A percentile compares a stretch with the other conserved stretches of the same genome.
These are phyloP conservation scores for Camelina sativa DNA, from an alignment of 345 rosid genomes.

Conservation along the genomic window DNA sequence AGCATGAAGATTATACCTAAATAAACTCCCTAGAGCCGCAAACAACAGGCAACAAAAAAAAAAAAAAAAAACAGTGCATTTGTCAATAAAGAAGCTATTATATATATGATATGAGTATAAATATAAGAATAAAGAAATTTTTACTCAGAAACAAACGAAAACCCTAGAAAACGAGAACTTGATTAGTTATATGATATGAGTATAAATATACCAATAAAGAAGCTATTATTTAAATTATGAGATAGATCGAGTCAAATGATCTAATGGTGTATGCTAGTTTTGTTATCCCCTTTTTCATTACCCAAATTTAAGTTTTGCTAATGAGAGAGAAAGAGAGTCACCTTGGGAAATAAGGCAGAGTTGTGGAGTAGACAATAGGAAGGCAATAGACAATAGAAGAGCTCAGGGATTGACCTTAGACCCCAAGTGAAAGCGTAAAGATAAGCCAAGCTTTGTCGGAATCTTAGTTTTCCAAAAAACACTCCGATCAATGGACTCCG, in stretches of 20 bases:
- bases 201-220: background rate
- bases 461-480: constrained; percentile 45
- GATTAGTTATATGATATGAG: background rate
- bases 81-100: too few species aligned
- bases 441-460: constrained; percentile 59
- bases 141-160: too few species aligned
- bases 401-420: constrained; percentile 60
- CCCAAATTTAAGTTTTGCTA: background rate
- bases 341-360: constrained; percentile 70
- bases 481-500: constrained; percentile 48
- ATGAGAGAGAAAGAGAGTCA: constrained; percentile 20
- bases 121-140: background rate
- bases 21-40: constrained; percentile 27
- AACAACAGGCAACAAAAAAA: background rate
- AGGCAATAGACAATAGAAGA: constrained; percentile 58
- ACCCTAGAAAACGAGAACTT: too few species aligned
- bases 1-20: constrained; percentile 8
- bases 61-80: background rate
- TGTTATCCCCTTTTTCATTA: background rate
- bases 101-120: background rate
- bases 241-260: background rate
- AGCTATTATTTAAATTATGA: too few species aligned
- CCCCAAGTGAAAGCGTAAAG: constrained; percentile 42
- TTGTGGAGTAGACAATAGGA: constrained; percentile 64
- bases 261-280: background rate